phyloP scores from a whole-genome alignment of 805 yeast species.

The Saturnispora mendoncae region DNA sequence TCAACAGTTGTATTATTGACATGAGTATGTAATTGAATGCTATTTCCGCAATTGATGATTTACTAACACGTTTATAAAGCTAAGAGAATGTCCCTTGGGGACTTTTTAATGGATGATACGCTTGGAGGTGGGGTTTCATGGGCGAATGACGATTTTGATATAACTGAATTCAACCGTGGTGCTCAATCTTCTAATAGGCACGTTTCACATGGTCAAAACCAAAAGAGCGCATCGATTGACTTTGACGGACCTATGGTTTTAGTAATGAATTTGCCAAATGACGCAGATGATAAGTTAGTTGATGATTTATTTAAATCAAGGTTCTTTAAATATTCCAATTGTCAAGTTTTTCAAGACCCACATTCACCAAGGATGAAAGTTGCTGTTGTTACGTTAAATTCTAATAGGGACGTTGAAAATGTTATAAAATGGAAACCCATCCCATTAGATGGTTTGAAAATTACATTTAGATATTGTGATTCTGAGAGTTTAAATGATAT shows the following conservation, averaged over 20 bases:
- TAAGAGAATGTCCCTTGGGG: constrained; percentile 39
- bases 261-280: constrained; percentile 48
- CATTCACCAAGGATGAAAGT: constrained; percentile 38
- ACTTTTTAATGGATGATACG: constrained; percentile 36
- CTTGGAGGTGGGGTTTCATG: constrained; percentile 41
- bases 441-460: constrained; percentile 29
- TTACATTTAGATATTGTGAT: constrained; percentile 30
- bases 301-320: constrained; percentile 56
- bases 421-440: constrained; percentile 59
- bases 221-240: too few relatives aligned
- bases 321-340: constrained; percentile 47
- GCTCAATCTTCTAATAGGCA: too few relatives aligned
- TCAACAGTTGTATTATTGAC: too few relatives aligned
- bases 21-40: too few relatives aligned
- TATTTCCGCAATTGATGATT: too few relatives aligned
- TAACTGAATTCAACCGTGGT: constrained; percentile 44
- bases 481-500: constrained; percentile 32
- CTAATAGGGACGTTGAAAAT: constrained; percentile 44
- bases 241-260: constrained; percentile 39
- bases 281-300: constrained; percentile 41
- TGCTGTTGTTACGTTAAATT: constrained; percentile 52
- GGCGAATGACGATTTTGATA: constrained; percentile 60
- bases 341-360: constrained; percentile 42
- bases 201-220: too few relatives aligned
- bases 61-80: constrained; percentile 13